phyloP scores from a whole-genome alignment of 225 moss, liverwort and hornwort species.

The Marchantia polymorpha region DNA sequence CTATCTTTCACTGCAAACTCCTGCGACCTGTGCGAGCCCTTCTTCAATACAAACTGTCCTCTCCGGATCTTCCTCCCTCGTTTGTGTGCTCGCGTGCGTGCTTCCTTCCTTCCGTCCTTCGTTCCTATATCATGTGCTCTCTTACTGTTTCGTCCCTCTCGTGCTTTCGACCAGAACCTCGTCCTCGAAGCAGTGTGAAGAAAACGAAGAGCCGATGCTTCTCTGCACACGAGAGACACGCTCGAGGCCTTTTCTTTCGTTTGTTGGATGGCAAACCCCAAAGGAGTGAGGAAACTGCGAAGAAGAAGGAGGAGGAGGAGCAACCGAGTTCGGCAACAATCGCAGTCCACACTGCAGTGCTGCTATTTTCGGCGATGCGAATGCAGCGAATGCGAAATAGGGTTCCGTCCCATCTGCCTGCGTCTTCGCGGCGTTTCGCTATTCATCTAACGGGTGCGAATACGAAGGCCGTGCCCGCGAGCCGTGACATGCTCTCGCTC shows the following conservation, averaged over 20 bases:
- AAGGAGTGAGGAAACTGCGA: too few species aligned
- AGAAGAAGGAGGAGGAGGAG: neutral
- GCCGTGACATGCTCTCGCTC: neutral
- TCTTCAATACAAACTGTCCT: neutral
- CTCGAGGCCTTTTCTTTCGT: neutral
- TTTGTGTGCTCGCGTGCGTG: neutral
- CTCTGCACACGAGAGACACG: neutral
- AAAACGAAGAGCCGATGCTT: neutral
- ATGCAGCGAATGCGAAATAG: slow-evolving; percentile 20
- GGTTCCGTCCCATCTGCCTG: slow-evolving; percentile 15
- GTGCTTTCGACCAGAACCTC: slow-evolving; percentile 7
- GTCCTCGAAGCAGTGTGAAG: neutral
- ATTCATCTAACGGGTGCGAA: slow-evolving; percentile 21
- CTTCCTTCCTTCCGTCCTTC: neutral
- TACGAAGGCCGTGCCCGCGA: neutral
- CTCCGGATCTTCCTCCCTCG: neutral
- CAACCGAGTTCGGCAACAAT: neutral
- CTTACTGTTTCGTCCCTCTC: neutral
- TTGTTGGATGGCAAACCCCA: slow-evolving; percentile 8
- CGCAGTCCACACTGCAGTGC: neutral
- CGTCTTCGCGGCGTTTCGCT: slow-evolving; percentile 15
- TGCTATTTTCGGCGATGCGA: neutral
- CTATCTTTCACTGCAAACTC: neutral
- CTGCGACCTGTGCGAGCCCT: too few species aligned
- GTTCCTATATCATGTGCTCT: neutral